Percentiles rank a stretch among this genome's conserved stretches.
Conservation (phyloP, 2,329 filamentous ascomycete species). For the Nectriaceae sp. region DNA sequence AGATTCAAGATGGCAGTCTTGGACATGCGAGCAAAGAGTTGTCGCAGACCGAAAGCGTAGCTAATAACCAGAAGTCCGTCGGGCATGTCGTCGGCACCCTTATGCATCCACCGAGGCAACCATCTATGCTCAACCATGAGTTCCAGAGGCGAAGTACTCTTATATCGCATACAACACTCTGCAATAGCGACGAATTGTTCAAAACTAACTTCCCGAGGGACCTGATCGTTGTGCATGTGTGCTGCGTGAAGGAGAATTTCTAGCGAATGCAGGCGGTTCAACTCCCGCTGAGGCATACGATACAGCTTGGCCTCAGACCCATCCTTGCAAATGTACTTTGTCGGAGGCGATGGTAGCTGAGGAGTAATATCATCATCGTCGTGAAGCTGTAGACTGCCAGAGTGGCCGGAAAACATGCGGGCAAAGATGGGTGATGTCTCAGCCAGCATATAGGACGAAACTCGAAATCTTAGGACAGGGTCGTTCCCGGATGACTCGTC, state of each 20-base stretch:
- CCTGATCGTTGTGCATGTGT: conserved; percentile 48
- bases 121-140: conserved; percentile 52
- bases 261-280: conserved; percentile 43
- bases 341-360: conserved; percentile 38
- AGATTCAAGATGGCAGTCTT: conserved; percentile 51
- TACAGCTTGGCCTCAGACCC: conserved; percentile 49
- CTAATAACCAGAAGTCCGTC: conserved; percentile 54
- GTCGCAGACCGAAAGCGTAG: conserved; percentile 52
- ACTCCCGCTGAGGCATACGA: conserved; percentile 54
- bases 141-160: conserved; percentile 53
- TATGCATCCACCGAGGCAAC: conserved; percentile 54
- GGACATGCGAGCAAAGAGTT: conserved; percentile 51
- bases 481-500: conserved; percentile 32
- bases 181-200: conserved; percentile 54
- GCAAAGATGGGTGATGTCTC: conserved; percentile 55
- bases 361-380: conserved; percentile 39
- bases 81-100: conserved; percentile 48
- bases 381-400: conserved; percentile 32
- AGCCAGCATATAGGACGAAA: conserved; percentile 52
- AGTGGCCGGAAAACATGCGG: conserved; percentile 43
- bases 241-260: conserved; percentile 53
- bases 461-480: conserved; percentile 50
- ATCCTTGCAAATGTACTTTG: conserved; percentile 42
- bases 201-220: conserved; percentile 50
- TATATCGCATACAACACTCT: conserved; percentile 51